Evolutionary conservation across 2,329 filamentous ascomycete species (phyloP), one percentile per base, ranked within the genome.

Genomic region (Beauveria caledonica): DNA sequence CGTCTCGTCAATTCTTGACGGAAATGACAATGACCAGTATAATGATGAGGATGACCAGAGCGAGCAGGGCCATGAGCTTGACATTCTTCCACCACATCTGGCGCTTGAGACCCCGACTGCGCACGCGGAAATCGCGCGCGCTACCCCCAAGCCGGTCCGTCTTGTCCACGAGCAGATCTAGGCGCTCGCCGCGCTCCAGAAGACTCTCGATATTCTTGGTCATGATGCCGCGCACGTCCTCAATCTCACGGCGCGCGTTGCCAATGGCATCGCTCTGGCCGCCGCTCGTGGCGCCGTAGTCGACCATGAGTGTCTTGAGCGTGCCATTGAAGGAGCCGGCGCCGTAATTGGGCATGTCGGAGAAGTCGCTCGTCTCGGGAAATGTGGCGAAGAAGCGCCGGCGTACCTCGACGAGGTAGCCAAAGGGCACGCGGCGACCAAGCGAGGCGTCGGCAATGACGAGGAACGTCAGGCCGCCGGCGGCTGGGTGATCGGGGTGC

Each of bases 41-140:
- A 65, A 86, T 82, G 63, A 86, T 70, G 49, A 79, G 70, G 27
- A 94, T 75, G 1, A 92, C 90, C 49, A 97, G 70, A 4, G 75
- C 79, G 63, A 92, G 70, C 67, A 99, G 74, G 7, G 84, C 87
- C 92, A 97, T 96, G 66, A 99, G 76, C 78, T 95, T 95, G 50
- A 96, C 83, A 73, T 99, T 97, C 86, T 97, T 97, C 93, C 93
- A 97, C 94, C 94, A 99, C 94, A 99, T 97, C 75, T 88, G 84
- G 70, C 95, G 83, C 77, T 94, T 89, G 67, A 99, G 74, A 1
- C 91, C 92, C 27, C 92, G 80, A 72, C 89, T 95, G 66, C 93
- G 82, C 19, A 97, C 87, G 57, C 94, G 80, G 71, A 99, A 99
- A 72, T 99, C 94, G 67, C 87, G 81, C 58, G 94, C 92, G 72